These are phyloP conservation scores for Hyaloscypha hepaticicola DNA, from an alignment of 495 filamentous ascomycete genomes.

Conservation along the genomic window DNA sequence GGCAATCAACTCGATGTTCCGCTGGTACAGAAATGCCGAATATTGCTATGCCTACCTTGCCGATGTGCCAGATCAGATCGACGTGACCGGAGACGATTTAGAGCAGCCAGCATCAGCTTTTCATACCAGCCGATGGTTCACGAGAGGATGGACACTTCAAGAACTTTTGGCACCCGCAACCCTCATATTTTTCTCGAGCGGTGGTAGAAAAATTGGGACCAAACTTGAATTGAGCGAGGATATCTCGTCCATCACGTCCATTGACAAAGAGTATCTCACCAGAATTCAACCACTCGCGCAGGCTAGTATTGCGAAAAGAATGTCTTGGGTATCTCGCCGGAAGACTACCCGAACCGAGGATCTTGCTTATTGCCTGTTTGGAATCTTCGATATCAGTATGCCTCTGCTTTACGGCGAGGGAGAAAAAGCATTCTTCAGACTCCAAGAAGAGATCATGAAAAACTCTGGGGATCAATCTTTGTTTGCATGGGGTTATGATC, in stretches of 20 bases:
- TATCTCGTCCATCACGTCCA: not conserved
- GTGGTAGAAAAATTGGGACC: not conserved
- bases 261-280: not conserved
- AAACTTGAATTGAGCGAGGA: not conserved
- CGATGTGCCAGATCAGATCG: not conserved
- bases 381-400: not conserved
- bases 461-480: not conserved
- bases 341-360: not conserved
- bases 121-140: not conserved
- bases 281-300: not conserved
- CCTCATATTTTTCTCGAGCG: not conserved
- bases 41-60: not conserved
- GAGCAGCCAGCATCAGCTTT: too few relatives aligned
- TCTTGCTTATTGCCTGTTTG: not conserved
- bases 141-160: not conserved
- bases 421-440: not conserved
- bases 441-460: not conserved
- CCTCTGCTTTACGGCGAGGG: not conserved
- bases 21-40: not conserved
- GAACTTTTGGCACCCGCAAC: not conserved
- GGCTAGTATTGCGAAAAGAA: constrained; percentile 1
- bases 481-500: not conserved
- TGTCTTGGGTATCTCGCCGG: not conserved
- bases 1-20: not conserved
- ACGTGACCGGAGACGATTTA: not conserved